phyloP scores from a whole-genome alignment of 179 eudicot genomes.

The Camellia oleifera region DNA sequence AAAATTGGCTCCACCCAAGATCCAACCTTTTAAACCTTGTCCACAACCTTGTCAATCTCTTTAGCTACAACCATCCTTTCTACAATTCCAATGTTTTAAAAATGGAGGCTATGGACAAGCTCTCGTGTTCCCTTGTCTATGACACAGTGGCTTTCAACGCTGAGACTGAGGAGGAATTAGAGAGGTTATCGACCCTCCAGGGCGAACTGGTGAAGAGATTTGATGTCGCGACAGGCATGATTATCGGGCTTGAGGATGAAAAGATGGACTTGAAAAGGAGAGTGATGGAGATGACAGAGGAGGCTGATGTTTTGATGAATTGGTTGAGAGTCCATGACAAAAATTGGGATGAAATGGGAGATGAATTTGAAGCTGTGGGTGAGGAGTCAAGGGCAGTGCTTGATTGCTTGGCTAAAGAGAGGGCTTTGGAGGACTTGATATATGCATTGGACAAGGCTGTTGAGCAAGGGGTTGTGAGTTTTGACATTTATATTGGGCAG shows the following conservation, averaged over 20 bases:
- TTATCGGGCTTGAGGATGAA: slow-evolving; percentile 27
- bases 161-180: slow-evolving; percentile 24
- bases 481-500: slow-evolving; percentile 55
- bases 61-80: slow-evolving; percentile 33
- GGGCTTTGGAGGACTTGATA: slow-evolving; percentile 64
- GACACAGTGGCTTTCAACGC: slow-evolving; percentile 21
- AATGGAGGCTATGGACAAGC: slow-evolving; percentile 39
- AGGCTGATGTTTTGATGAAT: slow-evolving; percentile 20
- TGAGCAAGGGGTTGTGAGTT: slow-evolving; percentile 47
- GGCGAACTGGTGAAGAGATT: slow-evolving; percentile 21
- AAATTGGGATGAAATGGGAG: slow-evolving; percentile 11
- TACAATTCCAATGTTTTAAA: slow-evolving; percentile 14
- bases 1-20: slow-evolving; percentile 26
- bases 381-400: slow-evolving; percentile 24
- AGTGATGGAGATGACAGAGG: slow-evolving; percentile 24
- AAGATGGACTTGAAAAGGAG: slow-evolving; percentile 20
- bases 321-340: slow-evolving; percentile 8
- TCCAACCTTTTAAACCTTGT: slow-evolving; percentile 35
- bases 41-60: slow-evolving; percentile 30
- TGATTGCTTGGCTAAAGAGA: slow-evolving; percentile 47
- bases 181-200: slow-evolving; percentile 22
- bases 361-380: slow-evolving; percentile 29
- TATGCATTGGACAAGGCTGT: slow-evolving; percentile 63
- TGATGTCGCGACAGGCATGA: slow-evolving; percentile 5
- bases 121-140: slow-evolving; percentile 23